A percentile compares a stretch with the other conserved stretches of the same genome.
Evolutionary conservation across 2,329 filamentous ascomycete species (phyloP).

Genomic region (Nemania diffusa): DNA sequence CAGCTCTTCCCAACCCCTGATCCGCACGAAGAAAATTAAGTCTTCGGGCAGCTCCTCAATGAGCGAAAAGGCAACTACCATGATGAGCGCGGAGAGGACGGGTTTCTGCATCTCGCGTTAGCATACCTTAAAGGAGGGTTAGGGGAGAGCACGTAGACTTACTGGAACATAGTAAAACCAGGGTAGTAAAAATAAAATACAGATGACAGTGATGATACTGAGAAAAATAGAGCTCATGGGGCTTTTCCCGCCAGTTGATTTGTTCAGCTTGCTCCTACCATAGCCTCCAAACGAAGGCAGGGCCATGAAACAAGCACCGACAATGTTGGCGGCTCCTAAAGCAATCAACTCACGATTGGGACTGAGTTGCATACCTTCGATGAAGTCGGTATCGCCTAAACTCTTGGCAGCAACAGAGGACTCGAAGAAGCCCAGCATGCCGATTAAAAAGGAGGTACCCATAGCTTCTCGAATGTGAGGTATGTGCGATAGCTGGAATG

Average conservation of each 20-base stretch:
- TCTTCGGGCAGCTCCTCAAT: constrained; percentile 96
- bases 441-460: constrained; percentile 92
- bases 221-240: constrained; percentile 94
- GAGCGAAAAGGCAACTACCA: constrained; percentile 91
- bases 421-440: constrained; percentile 97
- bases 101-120: constrained; percentile 73
- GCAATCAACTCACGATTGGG: constrained; percentile 94
- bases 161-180: constrained; percentile 97
- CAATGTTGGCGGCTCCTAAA: constrained; percentile 87
- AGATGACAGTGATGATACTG: constrained; percentile 82
- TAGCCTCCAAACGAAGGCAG: constrained; percentile 96
- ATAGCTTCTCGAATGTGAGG: constrained; percentile 85
- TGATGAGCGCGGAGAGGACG: constrained; percentile 92
- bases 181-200: constrained; percentile 83
- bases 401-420: constrained; percentile 96
- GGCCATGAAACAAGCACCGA: constrained; percentile 91
- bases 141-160: constrained; percentile 52
- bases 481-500: constrained; percentile 80
- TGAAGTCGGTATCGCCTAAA: constrained; percentile 74
- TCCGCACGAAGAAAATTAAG: constrained; percentile 86
- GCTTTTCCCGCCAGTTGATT: constrained; percentile 88
- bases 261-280: constrained; percentile 94
- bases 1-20: constrained; percentile 87
- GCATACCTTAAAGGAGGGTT: not conserved
- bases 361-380: constrained; percentile 84